Conservation (phyloP, 768 basidiomycete species). For the Fomitopsis serialis region DNA sequence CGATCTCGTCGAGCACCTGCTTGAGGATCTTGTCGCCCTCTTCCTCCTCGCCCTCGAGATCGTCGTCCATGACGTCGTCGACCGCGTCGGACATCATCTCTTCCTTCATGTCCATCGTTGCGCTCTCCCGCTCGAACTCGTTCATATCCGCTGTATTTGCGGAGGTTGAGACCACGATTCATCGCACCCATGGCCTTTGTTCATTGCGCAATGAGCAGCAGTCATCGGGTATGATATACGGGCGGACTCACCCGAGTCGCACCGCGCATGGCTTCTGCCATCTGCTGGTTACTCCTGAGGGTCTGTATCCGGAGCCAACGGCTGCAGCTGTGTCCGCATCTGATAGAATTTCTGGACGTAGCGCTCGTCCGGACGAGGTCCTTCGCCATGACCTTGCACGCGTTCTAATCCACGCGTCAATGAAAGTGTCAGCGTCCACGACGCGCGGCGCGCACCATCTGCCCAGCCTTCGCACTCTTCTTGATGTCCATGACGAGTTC, state of each 20-base stretch:
- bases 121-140: slow-evolving; percentile 95
- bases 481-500: slow-evolving; percentile 95
- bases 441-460: slow-evolving; percentile 58
- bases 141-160: slow-evolving; percentile 94
- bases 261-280: slow-evolving; percentile 99
- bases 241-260: slow-evolving; percentile 77
- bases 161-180: slow-evolving; percentile 94
- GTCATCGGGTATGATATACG: not conserved
- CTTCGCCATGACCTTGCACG: slow-evolving; percentile 99
- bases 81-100: slow-evolving; percentile 99
- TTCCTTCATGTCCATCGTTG: slow-evolving; percentile 99
- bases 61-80: slow-evolving; percentile 91
- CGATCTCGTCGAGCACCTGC: slow-evolving; percentile 96
- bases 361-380: slow-evolving; percentile 90
- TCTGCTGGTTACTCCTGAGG: slow-evolving; percentile 94
- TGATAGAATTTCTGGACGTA: slow-evolving; percentile 98
- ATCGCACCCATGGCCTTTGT: slow-evolving; percentile 95
- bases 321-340: slow-evolving; percentile 99
- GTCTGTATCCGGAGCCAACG: slow-evolving; percentile 92
- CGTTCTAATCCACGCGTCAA: slow-evolving; percentile 56
- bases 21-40: slow-evolving; percentile 94
- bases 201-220: no score
- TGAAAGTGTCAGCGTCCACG: slow-evolving; percentile 1
- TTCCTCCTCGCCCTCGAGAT: slow-evolving; percentile 88
- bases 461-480: slow-evolving; percentile 91